Base-by-base conservation (phyloP, 257 asterid genomes). In the Solanum tacnaense region DNA sequence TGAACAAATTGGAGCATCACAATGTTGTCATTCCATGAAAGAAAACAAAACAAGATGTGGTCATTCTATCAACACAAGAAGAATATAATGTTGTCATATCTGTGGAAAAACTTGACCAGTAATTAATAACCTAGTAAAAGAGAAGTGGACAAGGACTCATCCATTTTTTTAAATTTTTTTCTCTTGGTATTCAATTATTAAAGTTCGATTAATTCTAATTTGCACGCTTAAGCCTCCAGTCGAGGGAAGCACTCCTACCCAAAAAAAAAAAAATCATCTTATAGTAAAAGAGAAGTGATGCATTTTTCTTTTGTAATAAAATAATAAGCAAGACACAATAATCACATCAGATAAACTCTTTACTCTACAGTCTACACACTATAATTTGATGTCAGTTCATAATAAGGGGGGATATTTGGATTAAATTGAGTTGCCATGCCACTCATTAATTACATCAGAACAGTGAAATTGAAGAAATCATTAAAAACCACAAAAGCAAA, bases 61-160 rank as follows among this genome's bases (percentile, higher is more conserved):
- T 90, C 94, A 93, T 92, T 79, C 86, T 92, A 84, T 85, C 81
- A 89, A 90, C 91, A 93, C 21, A 18, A 46, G 16, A 5, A 31
- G 34, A 18, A 29, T 11, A 67, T 21, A 20, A 86, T 88, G 89
- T 86, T 70, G 75, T 70, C 75, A 29, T 70, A 13, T 70, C 23
- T 70, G 5, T 70, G 38, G 21, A 68, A 68, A 27, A 13, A 13
- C 73, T 27, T 29, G 13, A 52, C n/a, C 1, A 52, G 9, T 29
- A 29, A 68, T 68, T 62, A 2, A 62, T 62, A 62, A n/a, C 72
- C 8, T n/a, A 25, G 18, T 65, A 65, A 65, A 65, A 11, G 36
- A 27, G 5, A 68, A 25, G 21, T 68, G 75, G 5, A 13, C 16
- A 68, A 68, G 36, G 75, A 27, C 34, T 6, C 36, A 3, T 21